A percentile compares a stretch with the other conserved stretches of the same genome.
Evolutionary conservation across 1,139 yeast species (phyloP).

Genomic region (Yamadazyma sp.): DNA sequence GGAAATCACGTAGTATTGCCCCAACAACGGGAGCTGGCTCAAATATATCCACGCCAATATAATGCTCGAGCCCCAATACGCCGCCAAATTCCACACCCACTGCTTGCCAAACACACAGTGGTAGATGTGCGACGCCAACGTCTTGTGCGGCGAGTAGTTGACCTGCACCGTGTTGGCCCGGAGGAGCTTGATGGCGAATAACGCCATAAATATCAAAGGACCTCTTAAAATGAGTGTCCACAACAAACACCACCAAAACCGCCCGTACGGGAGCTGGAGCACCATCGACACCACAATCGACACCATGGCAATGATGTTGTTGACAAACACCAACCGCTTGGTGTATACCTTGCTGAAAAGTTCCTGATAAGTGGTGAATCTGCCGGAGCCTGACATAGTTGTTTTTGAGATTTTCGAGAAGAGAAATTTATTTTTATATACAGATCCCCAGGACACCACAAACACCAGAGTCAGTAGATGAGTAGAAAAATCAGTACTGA

Average conservation of each 20-base stretch:
- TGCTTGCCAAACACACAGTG: constrained; percentile 46
- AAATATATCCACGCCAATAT: constrained; percentile 29
- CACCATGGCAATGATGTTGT: constrained; percentile 30
- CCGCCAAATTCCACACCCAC: constrained; percentile 33
- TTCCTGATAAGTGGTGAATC: constrained; percentile 15
- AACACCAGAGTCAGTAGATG: too few relatives aligned
- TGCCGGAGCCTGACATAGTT: constrained; percentile 6
- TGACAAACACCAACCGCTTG: constrained; percentile 37
- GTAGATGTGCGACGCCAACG: constrained; percentile 46
- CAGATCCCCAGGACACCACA: too few relatives aligned
- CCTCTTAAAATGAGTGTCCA: constrained; percentile 25
- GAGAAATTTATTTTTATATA: constrained; percentile 2
- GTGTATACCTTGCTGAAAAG: constrained; percentile 32
- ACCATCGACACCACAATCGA: constrained; percentile 27
- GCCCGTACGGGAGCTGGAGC: constrained; percentile 28
- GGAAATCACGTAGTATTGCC: constrained; percentile 36
- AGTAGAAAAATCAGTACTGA: background rate
- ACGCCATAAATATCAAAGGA: constrained; percentile 32
- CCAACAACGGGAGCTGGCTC: constrained; percentile 27
- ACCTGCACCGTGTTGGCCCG: constrained; percentile 54
- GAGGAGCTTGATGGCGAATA: constrained; percentile 42
- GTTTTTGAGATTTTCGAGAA: background rate
- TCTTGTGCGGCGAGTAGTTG: constrained; percentile 49
- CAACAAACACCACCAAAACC: constrained; percentile 32
- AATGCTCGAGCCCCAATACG: constrained; percentile 40